Conservation (phyloP, 73 alveolate species). For the Paramecium octaurelia region DNA sequence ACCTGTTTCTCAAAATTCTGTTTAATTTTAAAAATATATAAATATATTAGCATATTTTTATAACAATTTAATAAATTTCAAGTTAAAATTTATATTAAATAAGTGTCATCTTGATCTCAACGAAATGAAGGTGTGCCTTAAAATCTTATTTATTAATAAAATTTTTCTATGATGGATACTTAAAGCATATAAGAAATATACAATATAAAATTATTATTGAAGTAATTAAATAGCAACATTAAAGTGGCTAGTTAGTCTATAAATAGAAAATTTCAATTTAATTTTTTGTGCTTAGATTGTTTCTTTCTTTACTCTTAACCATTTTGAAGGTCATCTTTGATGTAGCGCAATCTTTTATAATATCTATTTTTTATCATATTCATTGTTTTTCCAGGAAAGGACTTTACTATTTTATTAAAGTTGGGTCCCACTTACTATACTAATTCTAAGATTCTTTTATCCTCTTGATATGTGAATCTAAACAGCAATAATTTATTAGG, state of each 20-base stretch:
- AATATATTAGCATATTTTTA: too few species aligned
- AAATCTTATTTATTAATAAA: too few species aligned
- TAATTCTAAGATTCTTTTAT: not conserved
- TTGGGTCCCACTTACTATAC: not conserved
- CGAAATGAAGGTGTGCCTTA: too few species aligned
- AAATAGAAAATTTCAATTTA: not conserved
- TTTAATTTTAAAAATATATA: too few species aligned
- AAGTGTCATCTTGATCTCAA: too few species aligned
- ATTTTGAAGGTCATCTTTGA: not conserved
- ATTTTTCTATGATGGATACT: not conserved
- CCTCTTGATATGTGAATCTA: conserved; percentile 12
- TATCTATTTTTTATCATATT: conserved; percentile 36
- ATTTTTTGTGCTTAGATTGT: not conserved
- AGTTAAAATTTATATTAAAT: not conserved
- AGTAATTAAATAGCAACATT: not conserved
- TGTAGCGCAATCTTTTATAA: not conserved
- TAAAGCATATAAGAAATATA: not conserved
- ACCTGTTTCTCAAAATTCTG: too few species aligned
- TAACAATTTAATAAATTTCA: too few species aligned
- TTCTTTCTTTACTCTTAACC: not conserved
- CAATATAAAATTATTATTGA: not conserved
- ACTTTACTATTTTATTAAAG: not conserved
- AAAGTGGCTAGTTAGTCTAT: not conserved
- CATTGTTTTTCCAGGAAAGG: conserved; percentile 20
- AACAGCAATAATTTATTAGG: not conserved